Conservation (phyloP, 2,329 filamentous ascomycete genomes). For the Nigrospora oryzae region DNA sequence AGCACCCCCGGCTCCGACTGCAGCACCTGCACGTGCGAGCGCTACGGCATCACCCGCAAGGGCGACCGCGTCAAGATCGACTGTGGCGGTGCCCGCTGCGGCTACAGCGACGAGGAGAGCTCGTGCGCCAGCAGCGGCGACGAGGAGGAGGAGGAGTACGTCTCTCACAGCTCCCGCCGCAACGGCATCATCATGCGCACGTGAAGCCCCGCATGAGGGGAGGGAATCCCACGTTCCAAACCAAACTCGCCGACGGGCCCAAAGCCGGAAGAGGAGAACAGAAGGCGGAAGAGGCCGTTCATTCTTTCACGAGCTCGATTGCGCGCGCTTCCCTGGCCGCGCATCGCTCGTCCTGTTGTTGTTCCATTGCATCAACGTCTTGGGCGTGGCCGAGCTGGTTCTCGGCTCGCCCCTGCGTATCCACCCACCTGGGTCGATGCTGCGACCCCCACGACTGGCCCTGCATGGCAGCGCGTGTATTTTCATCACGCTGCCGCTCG, state of each 20-base stretch:
- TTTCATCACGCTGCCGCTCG: neutral
- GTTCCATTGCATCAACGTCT: conserved; percentile 25
- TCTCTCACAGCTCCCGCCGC: conserved; percentile 48
- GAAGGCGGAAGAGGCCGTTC: conserved; percentile 16
- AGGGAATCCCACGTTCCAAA: conserved; percentile 12
- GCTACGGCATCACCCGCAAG: conserved; percentile 91
- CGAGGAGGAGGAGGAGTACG: conserved; percentile 50
- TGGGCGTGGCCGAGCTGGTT: conserved; percentile 35
- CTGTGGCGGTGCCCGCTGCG: conserved; percentile 83
- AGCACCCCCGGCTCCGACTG: conserved; percentile 71
- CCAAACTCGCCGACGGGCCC: conserved; percentile 9
- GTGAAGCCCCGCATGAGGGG: conserved; percentile 16
- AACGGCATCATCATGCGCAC: conserved; percentile 52
- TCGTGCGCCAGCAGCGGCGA: conserved; percentile 63
- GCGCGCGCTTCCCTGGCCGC: conserved; percentile 12
- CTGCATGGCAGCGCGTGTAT: neutral
- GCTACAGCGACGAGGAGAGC: conserved; percentile 63
- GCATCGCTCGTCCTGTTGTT: conserved; percentile 21
- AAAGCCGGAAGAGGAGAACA: conserved; percentile 16
- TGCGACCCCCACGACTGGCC: conserved; percentile 34
- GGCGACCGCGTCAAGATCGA: conserved; percentile 93
- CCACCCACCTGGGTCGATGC: conserved; percentile 42
- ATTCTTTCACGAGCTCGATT: conserved; percentile 21
- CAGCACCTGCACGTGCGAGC: conserved; percentile 83
- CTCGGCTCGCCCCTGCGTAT: conserved; percentile 22